Evolutionary conservation across 441 rosid species (phyloP).

Genomic region (Pelargonium citronellum): DNA sequence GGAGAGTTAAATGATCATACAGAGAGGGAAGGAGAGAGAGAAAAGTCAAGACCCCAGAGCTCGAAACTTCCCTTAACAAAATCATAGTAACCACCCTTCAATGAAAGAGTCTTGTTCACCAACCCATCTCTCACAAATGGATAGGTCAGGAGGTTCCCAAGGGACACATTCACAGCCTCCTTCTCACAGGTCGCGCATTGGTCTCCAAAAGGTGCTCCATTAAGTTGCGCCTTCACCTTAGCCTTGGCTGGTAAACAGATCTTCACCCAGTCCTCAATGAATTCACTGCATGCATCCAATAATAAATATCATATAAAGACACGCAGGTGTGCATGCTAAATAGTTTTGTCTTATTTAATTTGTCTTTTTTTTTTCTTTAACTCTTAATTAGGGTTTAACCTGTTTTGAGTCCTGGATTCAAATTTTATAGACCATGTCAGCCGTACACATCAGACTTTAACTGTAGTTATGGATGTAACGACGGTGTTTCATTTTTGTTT

Average conservation of each 20-base stretch:
- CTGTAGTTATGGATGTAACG: too few species aligned
- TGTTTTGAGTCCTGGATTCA: too few species aligned
- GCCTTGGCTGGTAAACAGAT: conserved; percentile 66
- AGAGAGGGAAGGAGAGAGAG: conserved; percentile 44
- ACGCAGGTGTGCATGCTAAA: background rate
- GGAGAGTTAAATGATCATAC: conserved; percentile 34
- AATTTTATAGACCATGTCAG: too few species aligned
- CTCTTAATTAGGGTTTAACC: background rate
- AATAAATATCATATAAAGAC: background rate
- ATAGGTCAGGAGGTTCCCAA: conserved; percentile 65
- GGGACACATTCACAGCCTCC: conserved; percentile 89
- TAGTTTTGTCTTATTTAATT: background rate
- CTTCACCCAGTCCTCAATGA: conserved; percentile 96
- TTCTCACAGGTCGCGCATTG: conserved; percentile 68
- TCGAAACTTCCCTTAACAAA: conserved; percentile 62
- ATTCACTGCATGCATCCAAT: conserved; percentile 58
- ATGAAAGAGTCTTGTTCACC: conserved; percentile 50
- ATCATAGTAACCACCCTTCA: conserved; percentile 77
- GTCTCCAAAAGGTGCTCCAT: conserved; percentile 31
- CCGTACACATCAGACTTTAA: too few species aligned
- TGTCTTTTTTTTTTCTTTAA: background rate
- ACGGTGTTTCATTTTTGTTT: too few species aligned
- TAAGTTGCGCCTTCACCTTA: conserved; percentile 52
- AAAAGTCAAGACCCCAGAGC: conserved; percentile 70
- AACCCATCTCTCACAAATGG: conserved; percentile 80